Evolutionary conservation across 345 rosid genomes (phyloP), one percentile per base, ranked within the genome.

Genomic region (Syzygium oleosum): DNA sequence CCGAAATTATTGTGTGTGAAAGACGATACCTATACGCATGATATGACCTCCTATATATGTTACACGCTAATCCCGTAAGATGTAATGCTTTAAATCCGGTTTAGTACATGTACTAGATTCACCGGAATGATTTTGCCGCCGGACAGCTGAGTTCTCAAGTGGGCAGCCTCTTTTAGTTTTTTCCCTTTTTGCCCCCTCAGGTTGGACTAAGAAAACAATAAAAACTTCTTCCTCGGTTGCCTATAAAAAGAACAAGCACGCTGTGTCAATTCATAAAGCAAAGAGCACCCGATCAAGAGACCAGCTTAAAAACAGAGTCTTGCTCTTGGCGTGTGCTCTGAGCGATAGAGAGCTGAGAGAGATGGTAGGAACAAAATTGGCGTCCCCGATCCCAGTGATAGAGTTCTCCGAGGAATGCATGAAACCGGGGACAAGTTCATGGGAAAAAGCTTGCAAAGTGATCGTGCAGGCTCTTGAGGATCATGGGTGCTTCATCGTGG

Each of bases 401-500:
- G 85, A 77, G 15, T 84, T 90, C 43, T 89, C 90, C 51, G 22
- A 25, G 34, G 73, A 65, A 17, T 49, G 54, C 68, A 38, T 84
- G 51, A 83, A 84, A 78, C 89, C 88, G 19, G 90, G 93, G 46
- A 52, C 90, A 6, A 68, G 78, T 83, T 46, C 89, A 46, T 90
- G 94, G 94, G 19, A 29, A 13, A n/a, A 65, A 52, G 79, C 89
- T 8, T 68, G 91, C 90, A 88, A 68, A 14, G 83, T 38, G 25
- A 79, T 90, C 51, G 51, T 51, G 23, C 53, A 80, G 51, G 91
- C 94, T 51, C 88, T 91, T 12, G 90, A 91, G 51, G 89, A 84
- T 12, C 88, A 89, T 25, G 93, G 94, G 31, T 89, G 91, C 79
- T 92, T 91, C 88, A 77, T 88, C 49, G 93, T 88, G 3, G 58